phyloP scores from a whole-genome alignment of 1,139 yeast species.

The Zhuliangozyma blackwelliae region DNA sequence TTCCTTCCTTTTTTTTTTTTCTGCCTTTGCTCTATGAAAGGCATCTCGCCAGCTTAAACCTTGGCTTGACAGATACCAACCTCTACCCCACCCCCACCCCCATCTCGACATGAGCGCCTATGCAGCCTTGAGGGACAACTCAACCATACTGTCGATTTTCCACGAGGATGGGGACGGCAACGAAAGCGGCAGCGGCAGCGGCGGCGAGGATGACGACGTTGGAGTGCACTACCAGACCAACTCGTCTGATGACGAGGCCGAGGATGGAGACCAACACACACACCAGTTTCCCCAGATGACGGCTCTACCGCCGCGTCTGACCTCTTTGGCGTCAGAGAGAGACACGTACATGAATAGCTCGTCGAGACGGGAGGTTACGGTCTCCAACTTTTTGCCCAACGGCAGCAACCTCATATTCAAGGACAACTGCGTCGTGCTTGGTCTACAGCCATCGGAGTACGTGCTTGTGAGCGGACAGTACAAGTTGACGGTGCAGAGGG shows the following conservation, averaged over 20 bases:
- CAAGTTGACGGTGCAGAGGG: constrained; percentile 48
- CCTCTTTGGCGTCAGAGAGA: neutral
- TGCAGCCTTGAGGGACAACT: constrained; percentile 39
- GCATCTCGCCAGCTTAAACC: too few species aligned
- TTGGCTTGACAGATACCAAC: too few species aligned
- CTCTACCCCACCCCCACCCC: too few species aligned
- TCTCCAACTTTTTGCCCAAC: constrained; percentile 30
- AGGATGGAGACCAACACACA: constrained; percentile 3
- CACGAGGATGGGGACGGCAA: constrained; percentile 12
- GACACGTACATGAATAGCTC: too few species aligned
- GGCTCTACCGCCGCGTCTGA: constrained; percentile 2
- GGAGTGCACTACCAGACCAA: constrained; percentile 19
- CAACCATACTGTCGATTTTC: constrained; percentile 11
- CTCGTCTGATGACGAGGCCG: constrained; percentile 23
- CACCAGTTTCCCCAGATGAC: constrained; percentile 1
- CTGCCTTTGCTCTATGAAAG: too few species aligned
- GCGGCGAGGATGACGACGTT: constrained; percentile 16
- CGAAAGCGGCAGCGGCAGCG: constrained; percentile 10
- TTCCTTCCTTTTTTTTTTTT: too few species aligned
- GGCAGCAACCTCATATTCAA: constrained; percentile 33
- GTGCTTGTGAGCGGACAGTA: constrained; percentile 60
- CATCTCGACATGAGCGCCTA: constrained; percentile 42
- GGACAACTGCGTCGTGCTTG: constrained; percentile 31
- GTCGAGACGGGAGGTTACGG: too few species aligned
- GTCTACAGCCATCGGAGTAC: constrained; percentile 43